Evolutionary conservation across 2,329 filamentous ascomycete genomes (phyloP).

Genomic region (Colletotrichum brevisporum): DNA sequence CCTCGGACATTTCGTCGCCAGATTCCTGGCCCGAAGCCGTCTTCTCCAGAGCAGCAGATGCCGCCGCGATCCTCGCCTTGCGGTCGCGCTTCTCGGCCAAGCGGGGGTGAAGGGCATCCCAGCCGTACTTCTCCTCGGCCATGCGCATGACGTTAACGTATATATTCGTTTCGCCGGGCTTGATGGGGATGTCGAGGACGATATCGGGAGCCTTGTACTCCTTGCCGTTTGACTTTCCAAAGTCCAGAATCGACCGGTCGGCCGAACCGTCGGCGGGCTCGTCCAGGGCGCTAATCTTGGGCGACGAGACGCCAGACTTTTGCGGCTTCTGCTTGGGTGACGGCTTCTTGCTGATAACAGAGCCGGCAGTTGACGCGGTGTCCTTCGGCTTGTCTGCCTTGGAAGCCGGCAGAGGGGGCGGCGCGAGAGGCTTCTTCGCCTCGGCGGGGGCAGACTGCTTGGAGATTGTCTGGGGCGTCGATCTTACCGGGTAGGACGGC

Average conservation of each 20-base stretch:
- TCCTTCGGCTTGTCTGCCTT: conserved; percentile 41
- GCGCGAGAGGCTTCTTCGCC: conserved; percentile 55
- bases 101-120: conserved; percentile 92
- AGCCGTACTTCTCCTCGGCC: conserved; percentile 94
- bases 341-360: conserved; percentile 56
- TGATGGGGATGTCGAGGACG: conserved; percentile 84
- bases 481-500: conserved; percentile 55
- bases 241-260: conserved; percentile 71
- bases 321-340: conserved; percentile 63
- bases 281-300: conserved; percentile 65
- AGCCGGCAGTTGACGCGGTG: conserved; percentile 24
- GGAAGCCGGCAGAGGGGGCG: conserved; percentile 49
- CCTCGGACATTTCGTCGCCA: conserved; percentile 87
- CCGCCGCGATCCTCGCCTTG: conserved; percentile 88
- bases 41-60: conserved; percentile 87
- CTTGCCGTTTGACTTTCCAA: conserved; percentile 71
- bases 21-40: conserved; percentile 78
- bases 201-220: conserved; percentile 80
- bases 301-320: conserved; percentile 59
- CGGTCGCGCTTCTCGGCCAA: conserved; percentile 90
- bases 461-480: conserved; percentile 52
- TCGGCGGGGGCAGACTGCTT: conserved; percentile 49
- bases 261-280: conserved; percentile 55
- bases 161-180: conserved; percentile 82
- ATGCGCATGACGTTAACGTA: conserved; percentile 96